These are phyloP conservation scores for Fusarium pseudograminearum DNA, from an alignment of 2,329 filamentous ascomycete species.

Conservation along the genomic window DNA sequence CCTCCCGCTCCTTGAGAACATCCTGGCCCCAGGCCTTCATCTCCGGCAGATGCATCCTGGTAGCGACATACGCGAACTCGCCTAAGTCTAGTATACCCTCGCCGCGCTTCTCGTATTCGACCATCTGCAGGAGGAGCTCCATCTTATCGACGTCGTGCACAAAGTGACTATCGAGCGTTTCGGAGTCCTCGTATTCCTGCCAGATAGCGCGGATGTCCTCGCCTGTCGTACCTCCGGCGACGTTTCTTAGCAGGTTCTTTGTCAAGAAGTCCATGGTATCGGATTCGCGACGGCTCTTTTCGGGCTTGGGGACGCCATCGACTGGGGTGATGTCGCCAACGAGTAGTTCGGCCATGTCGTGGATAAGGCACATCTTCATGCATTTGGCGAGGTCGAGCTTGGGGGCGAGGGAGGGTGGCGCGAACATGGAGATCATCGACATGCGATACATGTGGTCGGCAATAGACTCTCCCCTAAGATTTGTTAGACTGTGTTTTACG, in stretches of 20 bases:
- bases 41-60: conserved; percentile 79
- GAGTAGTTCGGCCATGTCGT: conserved; percentile 96
- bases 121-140: conserved; percentile 93
- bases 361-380: conserved; percentile 94
- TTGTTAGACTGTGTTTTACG: not conserved
- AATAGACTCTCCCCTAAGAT: conserved; percentile 82
- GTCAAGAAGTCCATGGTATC: conserved; percentile 94
- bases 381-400: conserved; percentile 84
- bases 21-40: conserved; percentile 83
- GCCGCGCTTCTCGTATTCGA: conserved; percentile 88
- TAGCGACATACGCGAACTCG: conserved; percentile 87
- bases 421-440: conserved; percentile 94
- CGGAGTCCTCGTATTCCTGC: conserved; percentile 93
- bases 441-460: conserved; percentile 99
- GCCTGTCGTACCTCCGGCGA: conserved; percentile 77
- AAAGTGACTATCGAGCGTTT: conserved; percentile 86
- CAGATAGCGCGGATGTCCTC: conserved; percentile 82
- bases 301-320: conserved; percentile 83
- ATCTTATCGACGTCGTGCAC: conserved; percentile 99
- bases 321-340: conserved; percentile 98
- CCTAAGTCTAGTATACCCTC: conserved; percentile 77
- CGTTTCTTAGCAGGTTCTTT: conserved; percentile 75
- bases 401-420: conserved; percentile 77
- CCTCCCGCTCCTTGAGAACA: conserved; percentile 79
- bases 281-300: conserved; percentile 89